phyloP scores from a whole-genome alignment of 768 basidiomycete genomes.

The Auriscalpium orientale region DNA sequence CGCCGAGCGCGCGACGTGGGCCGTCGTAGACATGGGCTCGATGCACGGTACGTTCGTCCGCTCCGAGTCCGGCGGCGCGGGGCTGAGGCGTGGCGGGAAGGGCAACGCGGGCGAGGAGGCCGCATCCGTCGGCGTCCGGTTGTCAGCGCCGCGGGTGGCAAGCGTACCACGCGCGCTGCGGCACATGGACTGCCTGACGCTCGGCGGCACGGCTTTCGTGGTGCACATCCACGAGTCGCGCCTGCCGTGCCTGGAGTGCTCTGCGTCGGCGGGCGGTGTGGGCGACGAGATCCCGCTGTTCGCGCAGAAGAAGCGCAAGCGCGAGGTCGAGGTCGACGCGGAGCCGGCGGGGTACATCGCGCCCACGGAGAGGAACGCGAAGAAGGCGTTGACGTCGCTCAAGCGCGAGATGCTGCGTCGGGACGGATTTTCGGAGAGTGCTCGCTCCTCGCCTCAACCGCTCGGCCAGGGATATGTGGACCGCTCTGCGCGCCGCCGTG shows the following conservation, averaged over 20 bases:
- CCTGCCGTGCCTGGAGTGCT: slow-evolving; percentile 58
- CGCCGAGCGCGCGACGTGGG: slow-evolving; percentile 49
- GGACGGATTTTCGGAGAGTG: slow-evolving; percentile 20
- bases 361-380: slow-evolving; percentile 39
- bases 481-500: slow-evolving; percentile 64
- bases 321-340: slow-evolving; percentile 2
- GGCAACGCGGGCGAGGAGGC: not conserved
- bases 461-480: slow-evolving; percentile 39
- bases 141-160: slow-evolving; percentile 59
- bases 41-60: slow-evolving; percentile 74
- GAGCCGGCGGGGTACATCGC: not conserved
- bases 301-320: slow-evolving; percentile 19
- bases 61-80: slow-evolving; percentile 1
- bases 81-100: not conserved
- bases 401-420: slow-evolving; percentile 56
- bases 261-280: slow-evolving; percentile 27
- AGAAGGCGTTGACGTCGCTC: slow-evolving; percentile 57
- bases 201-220: slow-evolving; percentile 65
- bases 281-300: slow-evolving; percentile 57
- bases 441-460: not conserved
- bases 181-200: slow-evolving; percentile 57
- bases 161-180: slow-evolving; percentile 57
- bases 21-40: slow-evolving; percentile 78
- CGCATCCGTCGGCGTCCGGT: slow-evolving; percentile 10
- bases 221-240: slow-evolving; percentile 61